These are phyloP conservation scores for Lyophyllum atratum DNA, from an alignment of 768 basidiomycete genomes.

Conservation along the genomic window DNA sequence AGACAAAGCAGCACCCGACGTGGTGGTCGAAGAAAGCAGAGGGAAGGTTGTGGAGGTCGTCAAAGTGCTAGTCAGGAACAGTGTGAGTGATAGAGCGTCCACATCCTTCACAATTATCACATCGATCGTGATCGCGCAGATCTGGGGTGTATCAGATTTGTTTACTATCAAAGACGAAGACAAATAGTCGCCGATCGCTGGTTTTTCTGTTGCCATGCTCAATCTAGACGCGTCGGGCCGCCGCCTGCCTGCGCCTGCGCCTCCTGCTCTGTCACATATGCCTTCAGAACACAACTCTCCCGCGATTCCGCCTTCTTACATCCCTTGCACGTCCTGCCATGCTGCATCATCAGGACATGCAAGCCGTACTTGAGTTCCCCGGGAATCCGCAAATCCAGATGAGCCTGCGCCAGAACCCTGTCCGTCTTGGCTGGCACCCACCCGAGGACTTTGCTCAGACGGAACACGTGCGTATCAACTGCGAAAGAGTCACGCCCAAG, in stretches of 20 bases:
- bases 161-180: not conserved
- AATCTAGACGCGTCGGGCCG: not conserved
- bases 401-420: slow-evolving; percentile 55
- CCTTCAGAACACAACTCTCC: slow-evolving; percentile 30
- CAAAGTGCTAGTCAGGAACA: not conserved
- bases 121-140: slow-evolving; percentile 6
- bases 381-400: slow-evolving; percentile 54
- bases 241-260: not conserved
- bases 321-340: slow-evolving; percentile 55
- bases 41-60: not conserved
- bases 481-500: slow-evolving; percentile 62
- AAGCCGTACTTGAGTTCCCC: slow-evolving; percentile 55
- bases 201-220: not conserved
- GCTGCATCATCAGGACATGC: slow-evolving; percentile 60
- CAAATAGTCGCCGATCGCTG: not conserved
- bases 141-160: not conserved
- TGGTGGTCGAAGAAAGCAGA: not conserved
- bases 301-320: slow-evolving; percentile 41
- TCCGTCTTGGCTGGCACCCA: slow-evolving; percentile 53
- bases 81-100: not conserved
- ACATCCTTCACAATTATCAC: not conserved
- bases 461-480: slow-evolving; percentile 65
- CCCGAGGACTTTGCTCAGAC: slow-evolving; percentile 50
- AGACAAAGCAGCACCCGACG: not conserved
- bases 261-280: slow-evolving; percentile 26